These are phyloP conservation scores for Glebionis coronaria DNA, from an alignment of 129 eudicot species.

Conservation along the genomic window DNA sequence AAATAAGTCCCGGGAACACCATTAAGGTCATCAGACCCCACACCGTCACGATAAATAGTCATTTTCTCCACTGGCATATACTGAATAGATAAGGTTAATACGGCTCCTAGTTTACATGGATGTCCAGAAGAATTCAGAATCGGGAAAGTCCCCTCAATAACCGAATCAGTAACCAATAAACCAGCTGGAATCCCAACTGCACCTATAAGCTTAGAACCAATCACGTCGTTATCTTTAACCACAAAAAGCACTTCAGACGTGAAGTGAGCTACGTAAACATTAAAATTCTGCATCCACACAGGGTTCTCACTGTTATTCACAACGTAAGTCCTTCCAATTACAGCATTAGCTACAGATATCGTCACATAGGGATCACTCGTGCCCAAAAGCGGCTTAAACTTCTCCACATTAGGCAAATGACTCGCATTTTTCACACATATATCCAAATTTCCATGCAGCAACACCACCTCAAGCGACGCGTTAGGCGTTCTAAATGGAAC, in stretches of 20 bases:
- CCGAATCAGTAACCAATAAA: background rate
- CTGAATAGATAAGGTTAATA: background rate
- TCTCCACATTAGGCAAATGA: conserved; percentile 4
- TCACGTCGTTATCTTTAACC: background rate
- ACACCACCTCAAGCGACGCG: conserved; percentile 1
- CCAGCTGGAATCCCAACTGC: conserved; percentile 14
- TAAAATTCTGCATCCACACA: background rate
- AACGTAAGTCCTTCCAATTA: conserved; percentile 5
- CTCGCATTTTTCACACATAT: background rate
- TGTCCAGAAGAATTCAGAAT: conserved; percentile 4
- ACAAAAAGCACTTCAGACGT: conserved; percentile 5
- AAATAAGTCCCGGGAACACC: conserved; percentile 19
- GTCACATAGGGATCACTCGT: conserved; percentile 2
- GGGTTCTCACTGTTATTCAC: conserved; percentile 3
- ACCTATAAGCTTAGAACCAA: conserved; percentile 12
- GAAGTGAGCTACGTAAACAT: background rate
- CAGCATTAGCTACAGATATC: conserved; percentile 9
- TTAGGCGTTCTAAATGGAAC: conserved; percentile 7
- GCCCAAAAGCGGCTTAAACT: conserved; percentile 12
- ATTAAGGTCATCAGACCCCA: background rate
- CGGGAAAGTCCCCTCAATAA: conserved; percentile 9
- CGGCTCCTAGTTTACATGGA: conserved; percentile 1
- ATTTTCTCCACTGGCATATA: background rate
- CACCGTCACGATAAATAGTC: background rate
- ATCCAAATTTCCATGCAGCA: conserved; percentile 5